Conservation (phyloP, 2,329 filamentous ascomycete genomes). For the Madurella mycetomatis region DNA sequence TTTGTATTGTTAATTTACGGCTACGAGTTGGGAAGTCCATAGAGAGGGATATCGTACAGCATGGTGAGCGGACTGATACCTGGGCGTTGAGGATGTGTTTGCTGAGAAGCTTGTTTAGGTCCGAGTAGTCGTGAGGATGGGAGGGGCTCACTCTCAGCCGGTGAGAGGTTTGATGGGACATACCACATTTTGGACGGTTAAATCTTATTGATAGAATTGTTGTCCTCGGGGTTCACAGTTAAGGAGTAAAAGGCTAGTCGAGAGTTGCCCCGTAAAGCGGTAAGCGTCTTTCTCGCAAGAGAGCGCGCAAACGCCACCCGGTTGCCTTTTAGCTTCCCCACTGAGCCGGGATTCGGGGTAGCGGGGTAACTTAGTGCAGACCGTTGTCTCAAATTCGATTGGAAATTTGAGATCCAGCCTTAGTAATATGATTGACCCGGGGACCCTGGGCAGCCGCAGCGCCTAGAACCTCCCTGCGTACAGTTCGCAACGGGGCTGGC, state of each 20-base stretch:
- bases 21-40: neutral
- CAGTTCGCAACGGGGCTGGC: too few species aligned
- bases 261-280: too few species aligned
- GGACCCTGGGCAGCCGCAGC: too few species aligned
- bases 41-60: conserved; percentile 59
- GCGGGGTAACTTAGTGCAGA: neutral
- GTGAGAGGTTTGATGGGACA: neutral
- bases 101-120: conserved; percentile 44
- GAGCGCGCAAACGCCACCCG: neutral
- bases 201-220: neutral
- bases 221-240: neutral
- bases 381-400: neutral
- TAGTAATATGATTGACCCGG: too few species aligned
- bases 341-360: neutral
- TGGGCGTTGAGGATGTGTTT: conserved; percentile 99
- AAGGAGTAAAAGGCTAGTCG: neutral
- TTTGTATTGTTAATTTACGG: neutral
- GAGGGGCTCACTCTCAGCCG: neutral
- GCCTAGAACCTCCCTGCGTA: too few species aligned
- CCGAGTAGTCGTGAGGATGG: neutral
- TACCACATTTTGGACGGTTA: conserved; percentile 27
- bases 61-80: conserved; percentile 90
- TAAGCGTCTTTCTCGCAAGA: neutral
- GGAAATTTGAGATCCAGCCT: too few species aligned
- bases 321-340: neutral